These are phyloP conservation scores for Thielaviopsis populi DNA, from an alignment of 2,329 filamentous ascomycete species.

Conservation along the genomic window DNA sequence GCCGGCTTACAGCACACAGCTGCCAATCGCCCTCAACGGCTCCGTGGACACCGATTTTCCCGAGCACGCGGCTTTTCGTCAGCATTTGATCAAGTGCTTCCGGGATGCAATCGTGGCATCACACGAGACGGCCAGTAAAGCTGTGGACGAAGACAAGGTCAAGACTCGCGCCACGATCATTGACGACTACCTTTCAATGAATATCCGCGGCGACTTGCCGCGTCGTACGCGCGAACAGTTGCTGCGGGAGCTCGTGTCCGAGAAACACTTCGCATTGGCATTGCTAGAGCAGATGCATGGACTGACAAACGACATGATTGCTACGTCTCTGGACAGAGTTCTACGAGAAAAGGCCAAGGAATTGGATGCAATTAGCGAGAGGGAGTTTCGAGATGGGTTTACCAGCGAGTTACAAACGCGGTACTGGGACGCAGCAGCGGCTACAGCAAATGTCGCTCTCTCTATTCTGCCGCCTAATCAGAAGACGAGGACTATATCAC, in stretches of 20 bases:
- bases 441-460: neutral
- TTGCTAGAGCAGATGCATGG: constrained; percentile 2
- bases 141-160: neutral
- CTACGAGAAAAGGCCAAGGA: neutral
- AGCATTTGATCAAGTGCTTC: neutral
- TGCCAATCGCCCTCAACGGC: neutral
- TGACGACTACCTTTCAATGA: constrained; percentile 9
- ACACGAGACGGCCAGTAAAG: too few relatives aligned
- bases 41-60: neutral
- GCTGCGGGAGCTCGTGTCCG: neutral
- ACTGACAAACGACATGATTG: constrained; percentile 4
- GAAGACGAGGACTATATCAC: neutral
- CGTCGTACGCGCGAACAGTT: constrained; percentile 12
- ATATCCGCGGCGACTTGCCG: constrained; percentile 10
- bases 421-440: neutral
- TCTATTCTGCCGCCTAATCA: neutral
- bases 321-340: neutral
- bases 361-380: neutral
- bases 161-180: neutral
- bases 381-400: neutral
- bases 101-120: neutral
- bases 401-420: neutral
- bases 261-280: constrained; percentile 5
- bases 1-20: constrained; percentile 3
- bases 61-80: constrained; percentile 2